Base-by-base conservation (phyloP, 2,329 filamentous ascomycete species). In the Byssochlamys sp. region DNA sequence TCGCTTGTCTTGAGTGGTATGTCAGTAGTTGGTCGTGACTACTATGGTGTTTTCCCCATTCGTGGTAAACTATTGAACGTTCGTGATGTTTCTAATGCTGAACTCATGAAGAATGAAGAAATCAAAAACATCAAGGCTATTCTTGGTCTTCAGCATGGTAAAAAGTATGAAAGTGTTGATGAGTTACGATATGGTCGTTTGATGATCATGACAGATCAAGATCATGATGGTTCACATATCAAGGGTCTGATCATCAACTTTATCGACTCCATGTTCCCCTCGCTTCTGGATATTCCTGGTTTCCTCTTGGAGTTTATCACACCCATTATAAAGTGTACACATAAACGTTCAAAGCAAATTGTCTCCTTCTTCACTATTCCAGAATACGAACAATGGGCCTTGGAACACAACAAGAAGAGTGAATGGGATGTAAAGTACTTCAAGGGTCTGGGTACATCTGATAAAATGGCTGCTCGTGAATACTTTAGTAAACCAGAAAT, bases 161-260 rank as follows among this genome's bases (percentile, higher is more conserved):
- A 91, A 66, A 81, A 86, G n/a, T 99, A 99, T 72, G 91, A 86
- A 1, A 90, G 96, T 65, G 92, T 90, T 55, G 91, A 89, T 69
- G 83, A 87, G 57, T 84, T 99, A 59, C 90, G 94, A 28, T 99
- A 99, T 71, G 94, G 94, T 7, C 94, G 97, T 74, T 78, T 99
- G 62, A 99, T 99, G 94, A 97, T 99, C 80, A 99, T 99, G 94
- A 95, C 94, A 31, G 94, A 99, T 94, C 94, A 99, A 75, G 94
- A 99, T 90, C 91, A 99, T 71, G 94, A 99, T 71, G 94, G 94
- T 64, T 95, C 89, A 78, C 94, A 99, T 77, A 99, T 99, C 81
- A 99, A 99, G 77, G 94, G 94, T 63, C 81, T 99, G 57, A 81
- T 99, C 55, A 99, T 99, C 82, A 99, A 99, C 77, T 99, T 97